These are phyloP conservation scores for Boletus edulis DNA, from an alignment of 768 basidiomycete genomes.

Conservation along the genomic window DNA sequence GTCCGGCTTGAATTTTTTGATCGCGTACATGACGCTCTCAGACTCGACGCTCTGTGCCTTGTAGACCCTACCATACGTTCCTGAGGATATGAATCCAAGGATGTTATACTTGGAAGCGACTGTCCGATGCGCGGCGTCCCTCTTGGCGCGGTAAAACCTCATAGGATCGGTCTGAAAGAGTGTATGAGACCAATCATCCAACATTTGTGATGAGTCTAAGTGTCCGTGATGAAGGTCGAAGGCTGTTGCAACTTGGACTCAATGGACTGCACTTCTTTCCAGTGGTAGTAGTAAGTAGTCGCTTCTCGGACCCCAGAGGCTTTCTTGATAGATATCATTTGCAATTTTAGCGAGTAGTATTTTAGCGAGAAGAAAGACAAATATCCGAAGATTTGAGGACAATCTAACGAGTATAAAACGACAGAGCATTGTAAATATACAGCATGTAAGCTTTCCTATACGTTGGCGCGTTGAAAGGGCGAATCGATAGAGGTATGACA, in stretches of 20 bases:
- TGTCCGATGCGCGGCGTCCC: slow-evolving; percentile 63
- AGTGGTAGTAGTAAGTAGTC: too few species aligned
- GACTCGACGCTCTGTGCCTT: slow-evolving; percentile 82
- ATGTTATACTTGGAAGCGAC: slow-evolving; percentile 89
- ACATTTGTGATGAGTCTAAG: slow-evolving; percentile 14
- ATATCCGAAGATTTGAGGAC: not conserved
- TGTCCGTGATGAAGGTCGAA: not conserved
- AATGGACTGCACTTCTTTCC: too few species aligned
- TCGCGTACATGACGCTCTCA: slow-evolving; percentile 77
- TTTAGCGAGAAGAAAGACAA: too few species aligned
- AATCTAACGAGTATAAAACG: too few species aligned
- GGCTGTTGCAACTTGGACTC: not conserved
- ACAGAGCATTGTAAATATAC: not conserved
- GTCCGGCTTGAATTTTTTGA: slow-evolving; percentile 99
- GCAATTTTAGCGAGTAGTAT: too few species aligned
- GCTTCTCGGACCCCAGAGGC: too few species aligned
- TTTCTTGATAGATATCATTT: too few species aligned
- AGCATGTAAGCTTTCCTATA: not conserved
- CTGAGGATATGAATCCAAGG: slow-evolving; percentile 96
- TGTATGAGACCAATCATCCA: slow-evolving; percentile 37
- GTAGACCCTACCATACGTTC: slow-evolving; percentile 98
- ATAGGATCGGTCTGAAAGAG: slow-evolving; percentile 65
- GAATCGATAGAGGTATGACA: too few species aligned
- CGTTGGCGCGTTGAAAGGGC: too few species aligned
- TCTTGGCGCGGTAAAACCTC: slow-evolving; percentile 78